phyloP scores from a whole-genome alignment of 1,284 basidiomycete species.

The Moesziomyces sp. region DNA sequence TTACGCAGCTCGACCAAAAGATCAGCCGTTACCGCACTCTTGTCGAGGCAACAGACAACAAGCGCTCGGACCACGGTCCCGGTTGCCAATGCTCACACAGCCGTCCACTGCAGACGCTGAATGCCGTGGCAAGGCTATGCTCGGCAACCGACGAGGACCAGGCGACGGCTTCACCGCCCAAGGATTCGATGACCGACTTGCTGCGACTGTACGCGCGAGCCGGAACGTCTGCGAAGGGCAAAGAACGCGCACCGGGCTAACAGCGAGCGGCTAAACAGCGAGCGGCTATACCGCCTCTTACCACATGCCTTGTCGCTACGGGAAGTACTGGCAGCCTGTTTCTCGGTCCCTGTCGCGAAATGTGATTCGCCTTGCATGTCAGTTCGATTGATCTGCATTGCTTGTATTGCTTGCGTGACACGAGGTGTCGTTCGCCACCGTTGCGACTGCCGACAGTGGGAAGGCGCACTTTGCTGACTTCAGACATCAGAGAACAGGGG shows the following conservation, averaged over 20 bases:
- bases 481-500: no score
- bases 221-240: conserved; percentile 12
- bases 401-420: neutral
- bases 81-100: neutral
- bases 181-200: neutral
- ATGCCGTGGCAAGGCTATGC: conserved; percentile 4
- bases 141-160: neutral
- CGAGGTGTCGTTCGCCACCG: no score
- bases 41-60: conserved; percentile 7
- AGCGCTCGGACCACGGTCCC: neutral
- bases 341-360: no score
- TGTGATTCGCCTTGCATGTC: no score
- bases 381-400: no score
- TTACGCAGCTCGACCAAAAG: conserved; percentile 11
- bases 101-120: conserved; percentile 11
- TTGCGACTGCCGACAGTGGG: no score
- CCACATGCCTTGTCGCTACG: no score
- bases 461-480: no score
- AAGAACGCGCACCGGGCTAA: conserved; percentile 20
- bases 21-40: conserved; percentile 10
- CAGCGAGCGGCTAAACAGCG: neutral
- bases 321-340: no score
- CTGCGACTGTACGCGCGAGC: neutral
- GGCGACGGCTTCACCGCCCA: no score
- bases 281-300: no score